phyloP scores from a whole-genome alignment of 1,139 yeast genomes.

The Arxiozyma bovina region DNA sequence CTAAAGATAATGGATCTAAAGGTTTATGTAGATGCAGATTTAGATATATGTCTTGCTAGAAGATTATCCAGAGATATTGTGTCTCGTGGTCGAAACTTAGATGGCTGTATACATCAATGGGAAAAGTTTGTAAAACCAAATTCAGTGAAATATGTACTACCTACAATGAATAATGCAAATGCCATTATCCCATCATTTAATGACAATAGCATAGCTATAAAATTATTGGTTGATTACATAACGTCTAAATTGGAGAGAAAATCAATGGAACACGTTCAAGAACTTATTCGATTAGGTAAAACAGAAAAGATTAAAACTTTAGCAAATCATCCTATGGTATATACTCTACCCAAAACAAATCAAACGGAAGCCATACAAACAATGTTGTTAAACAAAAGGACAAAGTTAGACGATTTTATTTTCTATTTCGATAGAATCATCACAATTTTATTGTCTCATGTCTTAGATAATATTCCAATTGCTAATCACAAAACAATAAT shows the following conservation, averaged over 20 bases:
- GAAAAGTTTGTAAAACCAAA: constrained; percentile 85
- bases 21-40: constrained; percentile 86
- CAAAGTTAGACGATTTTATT: constrained; percentile 67
- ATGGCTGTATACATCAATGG: constrained; percentile 85
- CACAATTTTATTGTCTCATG: constrained; percentile 54
- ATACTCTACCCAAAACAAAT: constrained; percentile 47
- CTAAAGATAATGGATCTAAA: constrained; percentile 74
- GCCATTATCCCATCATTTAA: constrained; percentile 81
- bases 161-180: constrained; percentile 77
- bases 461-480: constrained; percentile 43
- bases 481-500: constrained; percentile 27
- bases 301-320: constrained; percentile 13
- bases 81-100: constrained; percentile 74
- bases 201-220: constrained; percentile 72
- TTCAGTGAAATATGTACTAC: constrained; percentile 65
- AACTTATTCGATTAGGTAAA: constrained; percentile 30
- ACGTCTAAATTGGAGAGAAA: constrained; percentile 60
- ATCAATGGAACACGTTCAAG: constrained; percentile 53
- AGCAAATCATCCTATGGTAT: constrained; percentile 13
- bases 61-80: constrained; percentile 79
- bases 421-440: constrained; percentile 81
- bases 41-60: constrained; percentile 85
- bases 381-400: constrained; percentile 46
- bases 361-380: constrained; percentile 71
- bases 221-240: constrained; percentile 70